Conservation (phyloP, 2,329 filamentous ascomycete species). For the Pseudogymnoascus sp. region DNA sequence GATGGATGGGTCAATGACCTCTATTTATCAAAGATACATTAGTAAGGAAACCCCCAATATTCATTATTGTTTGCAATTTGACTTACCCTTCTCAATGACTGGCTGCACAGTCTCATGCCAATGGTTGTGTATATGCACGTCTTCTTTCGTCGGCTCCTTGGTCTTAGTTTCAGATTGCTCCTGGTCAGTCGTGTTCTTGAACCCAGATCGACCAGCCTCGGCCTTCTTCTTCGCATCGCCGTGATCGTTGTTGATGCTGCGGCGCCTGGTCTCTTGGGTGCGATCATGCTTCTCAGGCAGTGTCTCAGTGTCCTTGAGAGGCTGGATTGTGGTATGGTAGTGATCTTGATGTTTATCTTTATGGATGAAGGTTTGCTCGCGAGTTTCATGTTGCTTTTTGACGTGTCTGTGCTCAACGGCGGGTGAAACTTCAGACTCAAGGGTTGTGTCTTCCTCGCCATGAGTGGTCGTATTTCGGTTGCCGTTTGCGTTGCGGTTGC, state of each 20-base stretch:
- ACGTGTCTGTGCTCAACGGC: conserved; percentile 19
- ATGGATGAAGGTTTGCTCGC: background rate
- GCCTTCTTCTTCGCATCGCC: background rate
- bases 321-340: conserved; percentile 2
- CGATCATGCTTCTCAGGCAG: background rate
- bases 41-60: background rate
- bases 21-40: background rate
- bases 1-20: background rate
- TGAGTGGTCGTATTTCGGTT: background rate
- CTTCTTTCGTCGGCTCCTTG: background rate
- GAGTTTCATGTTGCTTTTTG: conserved; percentile 12
- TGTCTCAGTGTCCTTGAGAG: background rate
- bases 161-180: conserved; percentile 13
- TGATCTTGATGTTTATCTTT: conserved; percentile 3
- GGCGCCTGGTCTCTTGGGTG: background rate
- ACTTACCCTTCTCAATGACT: conserved; percentile 12
- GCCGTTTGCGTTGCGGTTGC: background rate
- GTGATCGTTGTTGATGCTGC: conserved; percentile 1
- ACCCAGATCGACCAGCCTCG: background rate
- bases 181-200: background rate
- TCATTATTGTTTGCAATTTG: background rate
- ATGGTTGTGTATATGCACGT: background rate
- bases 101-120: conserved; percentile 6
- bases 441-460: conserved; percentile 14
- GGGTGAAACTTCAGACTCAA: conserved; percentile 13